phyloP scores from a whole-genome alignment of 1,139 yeast genomes.

The Scheffersomyces illinoinensis region DNA sequence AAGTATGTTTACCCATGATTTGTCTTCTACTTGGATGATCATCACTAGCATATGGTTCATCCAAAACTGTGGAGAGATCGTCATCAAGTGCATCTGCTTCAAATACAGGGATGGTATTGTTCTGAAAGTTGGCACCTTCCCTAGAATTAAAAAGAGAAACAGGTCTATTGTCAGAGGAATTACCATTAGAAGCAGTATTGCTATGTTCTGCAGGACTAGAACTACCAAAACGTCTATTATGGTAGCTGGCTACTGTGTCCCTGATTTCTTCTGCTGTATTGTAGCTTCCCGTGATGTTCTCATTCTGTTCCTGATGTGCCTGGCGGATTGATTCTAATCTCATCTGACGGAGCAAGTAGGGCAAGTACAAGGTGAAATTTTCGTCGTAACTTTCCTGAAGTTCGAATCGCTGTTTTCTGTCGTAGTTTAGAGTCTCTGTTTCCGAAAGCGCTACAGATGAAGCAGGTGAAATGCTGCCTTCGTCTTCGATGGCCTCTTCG shows the following conservation, averaged over 20 bases:
- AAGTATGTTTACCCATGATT: constrained; percentile 13
- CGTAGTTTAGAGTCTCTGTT: constrained; percentile 20
- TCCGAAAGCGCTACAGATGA: constrained; percentile 16
- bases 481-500: constrained; percentile 2
- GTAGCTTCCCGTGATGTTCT: neutral
- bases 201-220: neutral
- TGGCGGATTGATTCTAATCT: constrained; percentile 14
- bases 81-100: constrained; percentile 11
- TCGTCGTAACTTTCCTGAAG: constrained; percentile 38
- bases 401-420: constrained; percentile 23
- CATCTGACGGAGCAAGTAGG: constrained; percentile 33
- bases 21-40: neutral
- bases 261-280: neutral
- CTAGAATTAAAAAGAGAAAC: neutral
- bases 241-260: neutral
- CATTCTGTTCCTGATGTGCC: neutral
- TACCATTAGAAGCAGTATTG: neutral
- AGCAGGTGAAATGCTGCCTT: neutral
- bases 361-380: constrained; percentile 40
- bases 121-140: neutral
- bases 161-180: neutral
- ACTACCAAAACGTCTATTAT: neutral
- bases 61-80: constrained; percentile 24
- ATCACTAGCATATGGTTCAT: constrained; percentile 15
- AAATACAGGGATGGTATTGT: neutral